phyloP scores from a whole-genome alignment of 345 rosid genomes.

The Populus tremula region DNA sequence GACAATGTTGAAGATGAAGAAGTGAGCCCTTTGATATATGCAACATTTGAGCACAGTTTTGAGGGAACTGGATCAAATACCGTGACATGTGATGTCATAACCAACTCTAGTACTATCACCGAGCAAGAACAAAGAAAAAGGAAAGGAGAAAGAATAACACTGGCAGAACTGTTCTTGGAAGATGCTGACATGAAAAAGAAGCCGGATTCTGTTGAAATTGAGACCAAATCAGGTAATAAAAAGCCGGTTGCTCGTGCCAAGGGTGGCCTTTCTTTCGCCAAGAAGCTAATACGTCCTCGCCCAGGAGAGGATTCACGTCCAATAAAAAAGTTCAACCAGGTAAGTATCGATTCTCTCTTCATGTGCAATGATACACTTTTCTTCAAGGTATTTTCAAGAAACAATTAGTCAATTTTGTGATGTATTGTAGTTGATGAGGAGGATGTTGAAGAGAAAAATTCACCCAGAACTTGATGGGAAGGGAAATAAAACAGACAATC shows the following conservation, averaged over 20 bases:
- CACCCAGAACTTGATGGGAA: conserved; percentile 72
- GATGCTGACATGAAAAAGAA: conserved; percentile 45
- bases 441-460: conserved; percentile 82
- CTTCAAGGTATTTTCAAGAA: neutral
- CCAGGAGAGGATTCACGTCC: conserved; percentile 58
- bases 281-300: conserved; percentile 55
- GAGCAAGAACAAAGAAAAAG: conserved; percentile 34
- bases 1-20: conserved; percentile 36
- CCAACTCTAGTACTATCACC: conserved; percentile 8
- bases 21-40: conserved; percentile 59
- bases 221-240: conserved; percentile 21
- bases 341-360: conserved; percentile 7
- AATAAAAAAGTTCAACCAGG: conserved; percentile 56
- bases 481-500: conserved; percentile 24
- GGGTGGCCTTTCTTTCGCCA: conserved; percentile 48
- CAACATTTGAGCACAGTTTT: conserved; percentile 30
- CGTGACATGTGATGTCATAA: conserved; percentile 4
- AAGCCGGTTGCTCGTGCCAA: conserved; percentile 31
- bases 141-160: conserved; percentile 59
- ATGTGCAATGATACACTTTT: neutral
- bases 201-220: conserved; percentile 27
- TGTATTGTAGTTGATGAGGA: conserved; percentile 61
- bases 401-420: neutral
- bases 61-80: conserved; percentile 9
- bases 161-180: conserved; percentile 73